phyloP scores from a whole-genome alignment of 192 early-diverging fungal genomes.

The Spizellomyces sp. region DNA sequence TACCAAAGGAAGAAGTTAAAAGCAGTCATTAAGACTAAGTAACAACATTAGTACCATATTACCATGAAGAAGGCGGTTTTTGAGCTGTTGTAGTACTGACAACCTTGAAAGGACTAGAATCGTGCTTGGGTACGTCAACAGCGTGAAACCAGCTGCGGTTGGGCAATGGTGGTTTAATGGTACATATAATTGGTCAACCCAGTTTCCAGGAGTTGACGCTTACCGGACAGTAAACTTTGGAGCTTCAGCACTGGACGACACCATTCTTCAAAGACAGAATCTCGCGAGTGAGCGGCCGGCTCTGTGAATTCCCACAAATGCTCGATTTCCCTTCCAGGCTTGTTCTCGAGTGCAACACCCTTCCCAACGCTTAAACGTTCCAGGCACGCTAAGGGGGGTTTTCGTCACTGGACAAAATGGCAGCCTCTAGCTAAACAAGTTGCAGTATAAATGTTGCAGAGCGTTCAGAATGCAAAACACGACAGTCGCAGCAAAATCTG shows the following conservation, averaged over 20 bases:
- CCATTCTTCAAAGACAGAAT: background rate
- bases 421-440: too few relatives aligned
- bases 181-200: background rate
- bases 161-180: background rate
- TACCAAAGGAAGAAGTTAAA: slow-evolving; percentile 7
- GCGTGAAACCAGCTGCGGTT: slow-evolving; percentile 52
- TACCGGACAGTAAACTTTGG: background rate
- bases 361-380: too few relatives aligned
- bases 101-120: slow-evolving; percentile 47
- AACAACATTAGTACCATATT: background rate
- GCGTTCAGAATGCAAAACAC: too few relatives aligned
- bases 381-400: too few relatives aligned
- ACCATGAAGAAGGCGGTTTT: slow-evolving; percentile 38
- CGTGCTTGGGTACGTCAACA: slow-evolving; percentile 48
- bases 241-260: background rate
- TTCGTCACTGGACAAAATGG: too few relatives aligned
- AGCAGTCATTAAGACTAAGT: background rate
- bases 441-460: too few relatives aligned
- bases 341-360: too few relatives aligned
- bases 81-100: slow-evolving; percentile 10
- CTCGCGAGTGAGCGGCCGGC: too few relatives aligned
- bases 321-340: too few relatives aligned
- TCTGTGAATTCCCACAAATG: too few relatives aligned
- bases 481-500: too few relatives aligned
- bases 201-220: background rate